Evolutionary conservation across 495 filamentous ascomycete genomes (phyloP).

Genomic region (Usnea hakonensis): DNA sequence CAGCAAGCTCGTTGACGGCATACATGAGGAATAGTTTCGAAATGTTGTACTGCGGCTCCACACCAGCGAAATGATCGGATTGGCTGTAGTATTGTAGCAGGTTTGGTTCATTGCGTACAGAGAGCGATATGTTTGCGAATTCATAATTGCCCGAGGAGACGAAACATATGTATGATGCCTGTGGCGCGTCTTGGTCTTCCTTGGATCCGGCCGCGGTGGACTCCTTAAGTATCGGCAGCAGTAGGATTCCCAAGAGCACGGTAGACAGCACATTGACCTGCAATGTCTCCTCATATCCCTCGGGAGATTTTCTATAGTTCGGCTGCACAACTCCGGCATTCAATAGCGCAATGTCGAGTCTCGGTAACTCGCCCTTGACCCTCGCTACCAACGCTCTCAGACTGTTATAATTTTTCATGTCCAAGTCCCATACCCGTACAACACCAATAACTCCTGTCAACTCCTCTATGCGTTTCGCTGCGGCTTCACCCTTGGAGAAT

Average conservation of each 20-base stretch:
- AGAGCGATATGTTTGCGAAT: not conserved
- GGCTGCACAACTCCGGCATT: conserved; percentile 39
- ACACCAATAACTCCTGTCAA: conserved; percentile 27
- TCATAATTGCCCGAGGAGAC: not conserved
- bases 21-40: conserved; percentile 46
- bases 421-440: conserved; percentile 48
- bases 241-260: conserved; percentile 36
- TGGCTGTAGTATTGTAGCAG: conserved; percentile 22
- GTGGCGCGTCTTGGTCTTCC: too few species aligned
- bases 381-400: conserved; percentile 35
- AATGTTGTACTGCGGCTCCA: conserved; percentile 38
- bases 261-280: conserved; percentile 49
- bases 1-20: conserved; percentile 34
- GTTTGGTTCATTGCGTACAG: not conserved
- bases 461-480: conserved; percentile 29
- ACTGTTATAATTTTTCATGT: conserved; percentile 38
- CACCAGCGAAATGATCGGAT: too few species aligned
- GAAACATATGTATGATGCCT: too few species aligned
- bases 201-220: not conserved
- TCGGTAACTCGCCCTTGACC: conserved; percentile 25
- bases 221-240: conserved; percentile 18
- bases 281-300: conserved; percentile 28
- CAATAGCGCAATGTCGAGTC: conserved; percentile 36
- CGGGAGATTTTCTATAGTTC: not conserved
- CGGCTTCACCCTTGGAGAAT: conserved; percentile 37